Percentiles rank a stretch among this genome's conserved stretches.
Evolutionary conservation across 2,329 filamentous ascomycete species (phyloP).

Genomic region (Penicillium sp.): DNA sequence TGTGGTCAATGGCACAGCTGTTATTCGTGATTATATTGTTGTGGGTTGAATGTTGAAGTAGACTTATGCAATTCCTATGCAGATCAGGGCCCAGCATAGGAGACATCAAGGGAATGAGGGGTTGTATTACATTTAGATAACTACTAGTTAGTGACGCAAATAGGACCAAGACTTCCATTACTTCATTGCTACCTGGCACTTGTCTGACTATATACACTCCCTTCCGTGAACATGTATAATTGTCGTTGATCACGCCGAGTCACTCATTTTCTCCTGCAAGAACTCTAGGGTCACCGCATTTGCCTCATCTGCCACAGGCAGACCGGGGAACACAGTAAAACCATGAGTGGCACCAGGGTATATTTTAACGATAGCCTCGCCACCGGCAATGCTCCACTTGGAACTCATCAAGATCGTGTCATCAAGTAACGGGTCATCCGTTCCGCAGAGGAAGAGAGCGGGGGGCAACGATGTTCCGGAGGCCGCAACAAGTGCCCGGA

Average conservation of each 20-base stretch:
- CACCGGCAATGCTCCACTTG: conserved; percentile 48
- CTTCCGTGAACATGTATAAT: neutral
- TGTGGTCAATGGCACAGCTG: conserved; percentile 39
- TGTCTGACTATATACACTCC: neutral
- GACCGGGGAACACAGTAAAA: conserved; percentile 36
- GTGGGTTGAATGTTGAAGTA: conserved; percentile 21
- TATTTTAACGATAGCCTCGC: conserved; percentile 45
- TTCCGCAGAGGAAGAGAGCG: conserved; percentile 46
- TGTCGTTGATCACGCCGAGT: neutral
- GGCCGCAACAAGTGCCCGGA: neutral
- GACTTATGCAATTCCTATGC: neutral
- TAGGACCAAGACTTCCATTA: neutral
- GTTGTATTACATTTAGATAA: neutral
- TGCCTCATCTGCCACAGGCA: neutral
- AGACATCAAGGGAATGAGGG: neutral
- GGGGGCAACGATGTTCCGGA: neutral
- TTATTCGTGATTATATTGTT: conserved; percentile 42
- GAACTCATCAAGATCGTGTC: conserved; percentile 47
- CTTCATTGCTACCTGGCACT: neutral
- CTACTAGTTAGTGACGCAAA: neutral
- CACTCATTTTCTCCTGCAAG: neutral
- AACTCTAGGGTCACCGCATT: neutral
- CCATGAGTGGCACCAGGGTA: conserved; percentile 49
- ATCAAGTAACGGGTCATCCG: conserved; percentile 47
- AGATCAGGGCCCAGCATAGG: neutral